Evolutionary conservation across 768 basidiomycete species (phyloP).

Genomic region (Suillus fuscotomentosus): DNA sequence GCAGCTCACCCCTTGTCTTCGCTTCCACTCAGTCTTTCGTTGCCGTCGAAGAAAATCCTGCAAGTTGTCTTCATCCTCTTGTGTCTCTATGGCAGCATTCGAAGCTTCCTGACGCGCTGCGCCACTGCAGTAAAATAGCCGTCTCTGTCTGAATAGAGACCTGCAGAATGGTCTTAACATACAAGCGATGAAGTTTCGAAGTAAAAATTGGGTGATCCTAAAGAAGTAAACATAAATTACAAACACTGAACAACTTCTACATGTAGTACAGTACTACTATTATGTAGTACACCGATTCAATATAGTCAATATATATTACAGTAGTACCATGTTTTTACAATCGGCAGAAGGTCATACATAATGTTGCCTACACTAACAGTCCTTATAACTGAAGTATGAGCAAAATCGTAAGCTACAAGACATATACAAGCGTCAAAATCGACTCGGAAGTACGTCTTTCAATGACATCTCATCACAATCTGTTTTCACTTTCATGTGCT

Average conservation of each 20-base stretch:
- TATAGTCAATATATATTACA: neutral
- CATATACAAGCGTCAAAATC: neutral
- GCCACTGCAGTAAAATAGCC: neutral
- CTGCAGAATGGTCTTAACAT: constrained; percentile 14
- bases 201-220: neutral
- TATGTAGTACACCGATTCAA: neutral
- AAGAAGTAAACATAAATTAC: neutral
- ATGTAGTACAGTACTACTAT: neutral
- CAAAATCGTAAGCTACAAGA: neutral
- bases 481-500: neutral
- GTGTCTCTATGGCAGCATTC: neutral
- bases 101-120: neutral
- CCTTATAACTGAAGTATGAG: neutral
- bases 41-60: constrained; percentile 32
- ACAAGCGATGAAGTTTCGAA: neutral
- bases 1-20: constrained; percentile 59
- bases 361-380: neutral
- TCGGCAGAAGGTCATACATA: neutral
- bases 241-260: neutral
- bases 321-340: neutral
- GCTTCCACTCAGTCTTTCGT: constrained; percentile 72
- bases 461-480: neutral
- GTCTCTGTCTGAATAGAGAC: constrained; percentile 3
- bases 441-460: neutral
- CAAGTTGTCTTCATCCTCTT: neutral